Base-by-base conservation (phyloP, 2,329 filamentous ascomycete genomes). In the Pestalotiopsis sp. region DNA sequence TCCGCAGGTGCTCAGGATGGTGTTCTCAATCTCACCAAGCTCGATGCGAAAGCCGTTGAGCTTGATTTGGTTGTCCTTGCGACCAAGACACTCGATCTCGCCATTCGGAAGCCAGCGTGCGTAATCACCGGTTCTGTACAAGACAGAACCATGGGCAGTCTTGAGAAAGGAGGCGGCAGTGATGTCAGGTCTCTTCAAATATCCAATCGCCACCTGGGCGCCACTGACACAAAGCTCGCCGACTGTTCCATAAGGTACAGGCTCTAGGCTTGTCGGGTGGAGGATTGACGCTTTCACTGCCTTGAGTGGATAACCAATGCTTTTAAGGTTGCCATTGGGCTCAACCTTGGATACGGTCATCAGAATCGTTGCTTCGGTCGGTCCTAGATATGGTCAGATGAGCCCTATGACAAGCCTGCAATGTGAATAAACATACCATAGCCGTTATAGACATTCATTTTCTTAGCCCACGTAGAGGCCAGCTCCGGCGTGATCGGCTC, bases 1-100 rank as follows among this genome's bases (percentile, higher is more conserved):
- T 78, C 80, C 20, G 17, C 66, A 62, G 25, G 79, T 80, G 17
- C 68, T 63, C 3, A 64, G 49, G 49, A 66, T 66, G 45, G 25
- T 20, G 49, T 66, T 58, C 77, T 83, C 86, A 64, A 83, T 82
- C 75, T 82, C 84, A 12, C 80, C 83, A 66, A 82, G 75, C 75
- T 81, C 86, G 71, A 83, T 77, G 70, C 83, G 71, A 63, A 79
- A 85, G 59, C 86, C 87, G 36, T 82, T 79, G 23, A 86, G 75
- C 73, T 86, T 86, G 62, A 85, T 78, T 72, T 86, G 84, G 2
- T 79, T 80, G 72, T 86, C 84, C 68, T 82, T 82, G 60, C 84
- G 79, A 63, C 84, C 84, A 60, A 83, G 66, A 61, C 75, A 78
- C 4, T 75, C 62, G 20, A 81, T 71, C 56, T 57, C 65, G 14